Percentiles rank a stretch among this genome's conserved stretches.
phyloP scores from a whole-genome alignment of 108 stramenopile species.

The Discostella pseudostelligera region DNA sequence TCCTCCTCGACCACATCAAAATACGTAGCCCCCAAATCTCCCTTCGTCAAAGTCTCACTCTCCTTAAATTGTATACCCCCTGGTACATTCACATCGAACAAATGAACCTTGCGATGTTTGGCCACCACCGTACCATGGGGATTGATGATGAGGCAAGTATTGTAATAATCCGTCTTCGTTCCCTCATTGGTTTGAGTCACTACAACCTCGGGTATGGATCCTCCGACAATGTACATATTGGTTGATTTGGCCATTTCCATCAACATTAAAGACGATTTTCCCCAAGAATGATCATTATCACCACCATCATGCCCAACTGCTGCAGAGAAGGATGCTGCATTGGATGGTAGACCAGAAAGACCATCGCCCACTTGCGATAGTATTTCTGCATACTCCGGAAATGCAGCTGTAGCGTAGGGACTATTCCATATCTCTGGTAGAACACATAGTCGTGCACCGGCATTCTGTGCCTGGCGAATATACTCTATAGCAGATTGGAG shows the following conservation, averaged over 20 bases:
- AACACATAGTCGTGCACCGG: constrained; percentile 82
- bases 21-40: constrained; percentile 57
- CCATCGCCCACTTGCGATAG: constrained; percentile 69
- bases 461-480: constrained; percentile 61
- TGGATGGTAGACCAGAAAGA: too few relatives aligned
- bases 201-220: constrained; percentile 90
- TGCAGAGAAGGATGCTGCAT: not conserved
- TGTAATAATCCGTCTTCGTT: constrained; percentile 51
- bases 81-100: constrained; percentile 99
- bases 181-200: constrained; percentile 39
- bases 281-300: constrained; percentile 11
- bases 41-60: constrained; percentile 89
- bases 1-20: constrained; percentile 59
- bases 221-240: constrained; percentile 92
- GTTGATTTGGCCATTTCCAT: constrained; percentile 63
- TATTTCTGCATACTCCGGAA: constrained; percentile 94
- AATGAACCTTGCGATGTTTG: constrained; percentile 95
- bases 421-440: constrained; percentile 98
- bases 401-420: constrained; percentile 95
- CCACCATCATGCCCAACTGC: not conserved
- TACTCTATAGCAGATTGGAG: constrained; percentile 63
- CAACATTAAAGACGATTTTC: constrained; percentile 55
- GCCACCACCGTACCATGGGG: constrained; percentile 78
- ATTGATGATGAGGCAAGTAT: constrained; percentile 84
- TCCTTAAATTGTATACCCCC: constrained; percentile 96